Percentiles rank a stretch among this genome's conserved stretches.
Conservation (phyloP, 257 asterid species). For the Solanum microdontum region DNA sequence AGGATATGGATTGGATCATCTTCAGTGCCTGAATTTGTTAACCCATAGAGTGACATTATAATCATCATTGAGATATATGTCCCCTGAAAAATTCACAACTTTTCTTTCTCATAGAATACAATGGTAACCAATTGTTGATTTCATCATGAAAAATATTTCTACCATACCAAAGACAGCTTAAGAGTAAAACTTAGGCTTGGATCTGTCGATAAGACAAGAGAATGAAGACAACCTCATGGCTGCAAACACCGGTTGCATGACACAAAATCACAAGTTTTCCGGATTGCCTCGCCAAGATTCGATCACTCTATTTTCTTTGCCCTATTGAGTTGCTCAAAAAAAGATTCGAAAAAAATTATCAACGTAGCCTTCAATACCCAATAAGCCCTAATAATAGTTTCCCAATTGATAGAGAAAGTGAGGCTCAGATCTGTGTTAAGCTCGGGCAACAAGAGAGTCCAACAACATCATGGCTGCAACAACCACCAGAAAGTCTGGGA, state of each 20-base stretch:
- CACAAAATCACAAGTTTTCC: neutral
- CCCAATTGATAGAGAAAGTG: neutral
- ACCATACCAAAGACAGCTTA: neutral
- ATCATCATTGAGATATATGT: neutral
- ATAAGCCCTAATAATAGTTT: neutral
- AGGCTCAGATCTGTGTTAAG: neutral
- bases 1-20: neutral
- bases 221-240: neutral
- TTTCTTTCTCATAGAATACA: neutral
- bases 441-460: neutral
- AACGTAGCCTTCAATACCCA: neutral
- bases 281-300: neutral
- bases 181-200: neutral
- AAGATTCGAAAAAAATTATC: neutral
- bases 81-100: neutral
- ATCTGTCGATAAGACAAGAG: neutral
- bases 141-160: neutral
- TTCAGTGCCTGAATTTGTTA: neutral
- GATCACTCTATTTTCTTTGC: neutral
- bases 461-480: neutral
- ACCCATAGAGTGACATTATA: neutral
- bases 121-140: neutral
- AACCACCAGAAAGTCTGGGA: neutral
- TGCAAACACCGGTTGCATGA: neutral
- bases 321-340: neutral